Evolutionary conservation across 2,329 filamentous ascomycete species (phyloP), one percentile per base, ranked within the genome.

Genomic region (Tolypocladium inflatum): DNA sequence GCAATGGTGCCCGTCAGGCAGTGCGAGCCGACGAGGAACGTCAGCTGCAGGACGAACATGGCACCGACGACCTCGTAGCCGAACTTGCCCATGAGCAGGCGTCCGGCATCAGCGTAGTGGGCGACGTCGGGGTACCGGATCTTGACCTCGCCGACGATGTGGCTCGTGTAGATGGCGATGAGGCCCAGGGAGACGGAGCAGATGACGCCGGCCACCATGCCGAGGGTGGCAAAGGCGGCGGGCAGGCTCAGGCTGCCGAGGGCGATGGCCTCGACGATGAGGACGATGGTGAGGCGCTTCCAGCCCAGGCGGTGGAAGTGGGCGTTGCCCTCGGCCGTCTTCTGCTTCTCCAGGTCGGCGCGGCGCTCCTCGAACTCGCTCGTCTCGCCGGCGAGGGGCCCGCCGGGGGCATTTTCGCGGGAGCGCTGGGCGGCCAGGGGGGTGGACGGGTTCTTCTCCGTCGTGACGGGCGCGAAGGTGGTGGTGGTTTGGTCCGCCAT

Each of bases 21-120:
- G 71, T 91, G 88, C n/a, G 85, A 87, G 39, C 81, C 85, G 71
- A 87, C 85, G 64, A 88, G 80, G 72, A 90, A 88, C 57, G 87
- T 73, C 43, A 90, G 75, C 70, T 89, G 83, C 21, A 89, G 70
- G 11, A 80, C 73, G 64, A 87, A 85, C 62, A 81, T 84, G 61
- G 75, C 71, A 30, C 84, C 85, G 51, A 88, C 74, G 38, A 90
- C 62, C 67, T 88, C 83, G 61, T 84, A 81, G 1, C 84, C 85
- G 43, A 81, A 73, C 21, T 71, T 74, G 10, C 88, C 88, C 59
- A 78, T 76, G 55, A 90, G 74, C 54, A 89, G 74, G 51, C 79
- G 74, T 2, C 85, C 86, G 17, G 84, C 86, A 64, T 90, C 87
- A 26, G 85, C 84, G 67, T 89, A 88, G 65, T 83, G 85, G 48